phyloP scores from a whole-genome alignment of 257 asterid species.

The Jacaranda mimosifolia region DNA sequence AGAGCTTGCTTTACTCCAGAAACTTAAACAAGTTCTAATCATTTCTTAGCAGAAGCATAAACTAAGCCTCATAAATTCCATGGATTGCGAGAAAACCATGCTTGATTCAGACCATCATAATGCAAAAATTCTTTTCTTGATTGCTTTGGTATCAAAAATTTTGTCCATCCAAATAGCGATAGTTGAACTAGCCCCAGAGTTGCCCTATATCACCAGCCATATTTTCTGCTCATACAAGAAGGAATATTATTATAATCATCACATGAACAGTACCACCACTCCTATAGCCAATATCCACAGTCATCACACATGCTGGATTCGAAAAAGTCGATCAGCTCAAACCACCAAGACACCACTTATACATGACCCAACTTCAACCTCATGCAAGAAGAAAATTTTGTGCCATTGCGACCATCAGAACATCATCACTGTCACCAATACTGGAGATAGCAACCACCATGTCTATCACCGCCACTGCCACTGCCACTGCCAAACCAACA shows the following conservation, averaged over 20 bases:
- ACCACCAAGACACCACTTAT: not conserved
- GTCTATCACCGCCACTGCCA: too few species aligned
- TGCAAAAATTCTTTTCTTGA: not conserved
- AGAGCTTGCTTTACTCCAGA: not conserved
- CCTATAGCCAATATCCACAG: not conserved
- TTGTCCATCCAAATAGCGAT: not conserved
- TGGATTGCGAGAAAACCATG: not conserved
- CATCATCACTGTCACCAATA: too few species aligned
- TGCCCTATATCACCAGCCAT: not conserved
- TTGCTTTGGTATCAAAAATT: not conserved
- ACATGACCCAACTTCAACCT: too few species aligned
- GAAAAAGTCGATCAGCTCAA: not conserved
- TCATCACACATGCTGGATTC: not conserved
- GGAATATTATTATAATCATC: not conserved
- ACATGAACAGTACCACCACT: not conserved
- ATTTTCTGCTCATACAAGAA: not conserved
- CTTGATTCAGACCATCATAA: not conserved
- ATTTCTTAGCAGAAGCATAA: not conserved
- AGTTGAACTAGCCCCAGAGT: not conserved
- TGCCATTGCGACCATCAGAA: too few species aligned
- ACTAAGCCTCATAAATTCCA: not conserved
- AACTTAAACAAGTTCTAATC: not conserved
- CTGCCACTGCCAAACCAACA: too few species aligned
- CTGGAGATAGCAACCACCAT: too few species aligned
- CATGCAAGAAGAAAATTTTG: too few species aligned